A percentile compares a stretch with the other conserved stretches of the same genome.
phyloP scores from a whole-genome alignment of 305 asterid species.

The Solanum chacoense region DNA sequence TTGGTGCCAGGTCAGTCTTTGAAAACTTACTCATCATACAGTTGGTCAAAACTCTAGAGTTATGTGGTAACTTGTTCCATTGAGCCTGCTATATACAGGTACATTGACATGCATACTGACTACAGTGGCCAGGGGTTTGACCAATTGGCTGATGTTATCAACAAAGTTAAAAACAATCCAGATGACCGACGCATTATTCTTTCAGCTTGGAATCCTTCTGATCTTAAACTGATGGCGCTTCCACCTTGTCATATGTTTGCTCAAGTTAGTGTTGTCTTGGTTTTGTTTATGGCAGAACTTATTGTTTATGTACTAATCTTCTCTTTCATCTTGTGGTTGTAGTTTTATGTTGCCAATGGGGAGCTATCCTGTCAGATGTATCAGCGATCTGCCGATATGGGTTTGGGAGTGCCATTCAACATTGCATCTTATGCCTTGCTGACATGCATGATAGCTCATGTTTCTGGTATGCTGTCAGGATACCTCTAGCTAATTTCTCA shows the following conservation, averaged over 20 bases:
- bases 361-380: constrained; percentile 99
- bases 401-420: constrained; percentile 95
- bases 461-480: constrained; percentile 52
- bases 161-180: constrained; percentile 71
- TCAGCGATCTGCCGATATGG: constrained; percentile 98
- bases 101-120: constrained; percentile 79
- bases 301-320: not conserved
- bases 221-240: constrained; percentile 73
- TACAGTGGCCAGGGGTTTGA: constrained; percentile 89
- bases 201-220: constrained; percentile 96
- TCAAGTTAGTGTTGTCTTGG: constrained; percentile 36
- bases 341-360: constrained; percentile 89
- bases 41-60: not conserved
- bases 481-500: not conserved
- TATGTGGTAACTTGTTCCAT: not conserved
- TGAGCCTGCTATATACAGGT: constrained; percentile 29
- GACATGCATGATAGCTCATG: constrained; percentile 93
- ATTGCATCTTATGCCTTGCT: constrained; percentile 87
- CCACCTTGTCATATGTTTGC: constrained; percentile 98
- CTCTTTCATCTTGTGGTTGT: constrained; percentile 17
- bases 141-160: constrained; percentile 71
- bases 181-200: constrained; percentile 73
- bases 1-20: constrained; percentile 69
- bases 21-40: not conserved
- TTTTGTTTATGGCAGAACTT: not conserved